These are phyloP conservation scores for Pythium pectinolyticum DNA, from an alignment of 352 stramenopile genomes.

Conservation along the genomic window DNA sequence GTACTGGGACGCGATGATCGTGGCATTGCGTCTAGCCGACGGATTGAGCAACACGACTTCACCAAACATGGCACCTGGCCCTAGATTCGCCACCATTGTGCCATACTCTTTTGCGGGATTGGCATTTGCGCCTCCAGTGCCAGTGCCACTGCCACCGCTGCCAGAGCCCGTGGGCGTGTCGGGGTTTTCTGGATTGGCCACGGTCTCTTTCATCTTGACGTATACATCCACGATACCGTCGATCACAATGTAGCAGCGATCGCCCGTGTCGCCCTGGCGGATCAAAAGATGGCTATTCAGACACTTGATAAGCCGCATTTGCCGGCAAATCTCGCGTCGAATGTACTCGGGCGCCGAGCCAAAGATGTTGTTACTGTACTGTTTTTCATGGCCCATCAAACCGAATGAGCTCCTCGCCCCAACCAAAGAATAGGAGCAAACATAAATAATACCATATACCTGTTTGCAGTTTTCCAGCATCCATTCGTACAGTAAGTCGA, in stretches of 20 bases:
- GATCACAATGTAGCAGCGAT: slow-evolving; percentile 80
- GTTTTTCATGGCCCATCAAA: neutral
- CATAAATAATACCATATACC: slow-evolving; percentile 9
- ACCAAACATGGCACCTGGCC: slow-evolving; percentile 72
- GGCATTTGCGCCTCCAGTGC: too few species aligned
- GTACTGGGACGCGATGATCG: slow-evolving; percentile 67
- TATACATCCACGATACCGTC: slow-evolving; percentile 76
- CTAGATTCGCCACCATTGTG: slow-evolving; percentile 59
- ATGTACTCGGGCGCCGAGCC: slow-evolving; percentile 74
- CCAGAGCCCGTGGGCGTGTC: neutral
- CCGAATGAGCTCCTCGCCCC: neutral
- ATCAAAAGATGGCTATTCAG: slow-evolving; percentile 59
- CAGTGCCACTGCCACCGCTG: too few species aligned
- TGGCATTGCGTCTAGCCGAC: slow-evolving; percentile 62
- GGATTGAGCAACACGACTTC: slow-evolving; percentile 75
- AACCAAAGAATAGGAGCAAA: neutral
- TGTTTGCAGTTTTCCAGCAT: slow-evolving; percentile 82
- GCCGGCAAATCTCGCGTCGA: slow-evolving; percentile 70
- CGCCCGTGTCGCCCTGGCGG: slow-evolving; percentile 66
- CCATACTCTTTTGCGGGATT: slow-evolving; percentile 42
- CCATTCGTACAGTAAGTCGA: slow-evolving; percentile 74
- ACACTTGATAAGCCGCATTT: slow-evolving; percentile 70
- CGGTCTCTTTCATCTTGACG: slow-evolving; percentile 51
- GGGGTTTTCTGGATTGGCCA: neutral
- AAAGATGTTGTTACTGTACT: slow-evolving; percentile 85